A percentile compares a stretch with the other conserved stretches of the same genome.
Evolutionary conservation across 192 early-diverging fungal genomes (phyloP).

Genomic region (Coemansia sp.): DNA sequence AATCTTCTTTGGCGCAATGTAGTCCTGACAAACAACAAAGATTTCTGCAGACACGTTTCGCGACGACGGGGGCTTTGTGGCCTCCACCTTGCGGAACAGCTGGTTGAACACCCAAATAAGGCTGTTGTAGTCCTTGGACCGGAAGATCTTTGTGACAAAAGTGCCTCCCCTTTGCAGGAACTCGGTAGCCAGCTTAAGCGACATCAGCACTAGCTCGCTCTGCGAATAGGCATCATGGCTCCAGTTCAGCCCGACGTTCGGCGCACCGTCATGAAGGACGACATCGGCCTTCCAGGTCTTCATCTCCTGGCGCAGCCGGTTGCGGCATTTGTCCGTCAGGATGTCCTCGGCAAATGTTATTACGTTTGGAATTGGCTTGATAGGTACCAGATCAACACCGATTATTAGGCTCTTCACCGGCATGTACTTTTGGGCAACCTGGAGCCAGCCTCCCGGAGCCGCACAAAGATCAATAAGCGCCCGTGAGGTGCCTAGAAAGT

Average conservation of each 20-base stretch:
- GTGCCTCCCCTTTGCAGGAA: constrained; percentile 88
- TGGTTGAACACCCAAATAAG: constrained; percentile 98
- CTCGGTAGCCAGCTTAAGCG: constrained; percentile 90
- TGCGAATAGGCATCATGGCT: constrained; percentile 96
- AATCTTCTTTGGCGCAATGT: constrained; percentile 90
- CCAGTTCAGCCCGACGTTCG: constrained; percentile 97
- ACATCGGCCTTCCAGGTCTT: constrained; percentile 99
- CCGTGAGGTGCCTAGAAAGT: constrained; percentile 86
- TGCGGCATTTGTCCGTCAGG: constrained; percentile 89
- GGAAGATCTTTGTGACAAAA: constrained; percentile 98
- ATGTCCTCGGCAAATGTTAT: constrained; percentile 98
- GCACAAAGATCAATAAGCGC: constrained; percentile 96
- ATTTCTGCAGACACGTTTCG: constrained; percentile 99
- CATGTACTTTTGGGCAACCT: constrained; percentile 99
- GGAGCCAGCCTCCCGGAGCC: constrained; percentile 97
- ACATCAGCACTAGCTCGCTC: constrained; percentile 86
- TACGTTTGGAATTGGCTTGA: constrained; percentile 93
- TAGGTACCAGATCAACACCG: constrained; percentile 89
- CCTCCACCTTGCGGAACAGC: constrained; percentile 93
- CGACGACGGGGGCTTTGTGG: constrained; percentile 96
- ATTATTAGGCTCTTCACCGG: constrained; percentile 91
- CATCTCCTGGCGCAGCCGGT: constrained; percentile 79
- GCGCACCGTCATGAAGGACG: constrained; percentile 97
- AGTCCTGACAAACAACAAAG: constrained; percentile 95
- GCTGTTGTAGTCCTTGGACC: constrained; percentile 99